Percentiles rank a stretch among this genome's conserved stretches.
Conservation (phyloP, 164 flowering plant genomes). For the Piper betle region DNA sequence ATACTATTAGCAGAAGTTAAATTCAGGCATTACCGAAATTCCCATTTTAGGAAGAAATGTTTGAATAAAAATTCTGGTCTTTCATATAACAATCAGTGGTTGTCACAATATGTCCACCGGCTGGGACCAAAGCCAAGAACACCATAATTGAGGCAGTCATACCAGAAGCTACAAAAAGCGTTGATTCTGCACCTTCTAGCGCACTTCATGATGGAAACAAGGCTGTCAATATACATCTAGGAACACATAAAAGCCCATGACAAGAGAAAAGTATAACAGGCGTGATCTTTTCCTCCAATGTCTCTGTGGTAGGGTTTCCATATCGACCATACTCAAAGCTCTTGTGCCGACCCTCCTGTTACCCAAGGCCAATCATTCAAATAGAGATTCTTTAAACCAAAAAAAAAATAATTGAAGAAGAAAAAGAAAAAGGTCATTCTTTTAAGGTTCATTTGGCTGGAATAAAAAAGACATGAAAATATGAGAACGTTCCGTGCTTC, state of each 20-base stretch:
- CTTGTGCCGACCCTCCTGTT: slow-evolving; percentile 55
- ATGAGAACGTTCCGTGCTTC: no score
- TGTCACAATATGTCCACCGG: slow-evolving; percentile 91
- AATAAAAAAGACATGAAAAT: no score
- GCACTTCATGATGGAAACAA: slow-evolving; percentile 33
- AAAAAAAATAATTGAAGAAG: neutral
- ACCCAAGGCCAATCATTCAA: neutral
- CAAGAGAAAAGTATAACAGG: slow-evolving; percentile 7
- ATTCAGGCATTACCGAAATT: slow-evolving; percentile 36
- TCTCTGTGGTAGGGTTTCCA: slow-evolving; percentile 84
- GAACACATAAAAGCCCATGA: neutral
- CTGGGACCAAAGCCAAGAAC: slow-evolving; percentile 84
- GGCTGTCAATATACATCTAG: neutral
- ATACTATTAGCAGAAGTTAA: neutral
- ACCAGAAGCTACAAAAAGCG: slow-evolving; percentile 83
- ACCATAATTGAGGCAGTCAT: slow-evolving; percentile 82
- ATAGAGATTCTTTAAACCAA: neutral
- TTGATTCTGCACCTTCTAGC: slow-evolving; percentile 94
- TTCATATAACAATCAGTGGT: slow-evolving; percentile 96
- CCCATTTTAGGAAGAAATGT: slow-evolving; percentile 86
- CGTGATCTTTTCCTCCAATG: slow-evolving; percentile 83
- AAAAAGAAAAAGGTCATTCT: neutral
- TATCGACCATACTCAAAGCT: slow-evolving; percentile 98
- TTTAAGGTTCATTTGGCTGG: no score
- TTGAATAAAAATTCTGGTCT: slow-evolving; percentile 81